Conservation (phyloP, 2,329 filamentous ascomycete genomes). For the Torrubiella hemipterigena region DNA sequence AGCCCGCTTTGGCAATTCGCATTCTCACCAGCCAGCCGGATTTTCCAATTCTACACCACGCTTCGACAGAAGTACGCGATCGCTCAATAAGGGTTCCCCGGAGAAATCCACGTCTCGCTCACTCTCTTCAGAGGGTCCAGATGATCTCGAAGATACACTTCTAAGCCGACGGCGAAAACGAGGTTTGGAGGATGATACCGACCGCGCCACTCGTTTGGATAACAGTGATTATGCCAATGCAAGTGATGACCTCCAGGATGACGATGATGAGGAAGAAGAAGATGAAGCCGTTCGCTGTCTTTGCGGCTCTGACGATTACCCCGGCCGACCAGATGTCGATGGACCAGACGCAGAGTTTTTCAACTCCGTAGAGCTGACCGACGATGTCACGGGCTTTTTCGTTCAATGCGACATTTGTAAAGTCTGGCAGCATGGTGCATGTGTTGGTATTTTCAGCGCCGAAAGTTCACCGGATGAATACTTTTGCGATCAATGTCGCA, state of each 20-base stretch:
- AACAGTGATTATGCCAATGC: constrained; percentile 45
- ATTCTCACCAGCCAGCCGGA: constrained; percentile 66
- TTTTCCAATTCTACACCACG: constrained; percentile 70
- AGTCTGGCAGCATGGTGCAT: constrained; percentile 97
- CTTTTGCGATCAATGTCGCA: constrained; percentile 90
- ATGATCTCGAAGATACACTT: constrained; percentile 58
- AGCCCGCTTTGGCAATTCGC: constrained; percentile 68
- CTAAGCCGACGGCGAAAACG: constrained; percentile 73
- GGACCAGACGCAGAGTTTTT: constrained; percentile 45
- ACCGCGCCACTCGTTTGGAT: constrained; percentile 30
- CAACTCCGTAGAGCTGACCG: constrained; percentile 52
- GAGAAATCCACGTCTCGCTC: constrained; percentile 66
- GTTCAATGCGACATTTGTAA: constrained; percentile 97
- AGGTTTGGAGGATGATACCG: constrained; percentile 50
- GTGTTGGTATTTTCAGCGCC: constrained; percentile 93
- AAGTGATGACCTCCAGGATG: constrained; percentile 55
- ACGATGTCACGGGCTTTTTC: constrained; percentile 89
- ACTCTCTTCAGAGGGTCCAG: constrained; percentile 55
- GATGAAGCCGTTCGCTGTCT: constrained; percentile 94
- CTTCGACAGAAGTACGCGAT: constrained; percentile 61
- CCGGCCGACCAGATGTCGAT: constrained; percentile 61
- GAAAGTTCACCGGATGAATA: constrained; percentile 91
- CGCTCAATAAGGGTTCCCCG: constrained; percentile 60
- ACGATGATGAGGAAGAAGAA: constrained; percentile 88
- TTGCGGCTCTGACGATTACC: constrained; percentile 90